These are phyloP conservation scores for Trametes cinnabarina DNA, from an alignment of 768 basidiomycete species.

Conservation along the genomic window DNA sequence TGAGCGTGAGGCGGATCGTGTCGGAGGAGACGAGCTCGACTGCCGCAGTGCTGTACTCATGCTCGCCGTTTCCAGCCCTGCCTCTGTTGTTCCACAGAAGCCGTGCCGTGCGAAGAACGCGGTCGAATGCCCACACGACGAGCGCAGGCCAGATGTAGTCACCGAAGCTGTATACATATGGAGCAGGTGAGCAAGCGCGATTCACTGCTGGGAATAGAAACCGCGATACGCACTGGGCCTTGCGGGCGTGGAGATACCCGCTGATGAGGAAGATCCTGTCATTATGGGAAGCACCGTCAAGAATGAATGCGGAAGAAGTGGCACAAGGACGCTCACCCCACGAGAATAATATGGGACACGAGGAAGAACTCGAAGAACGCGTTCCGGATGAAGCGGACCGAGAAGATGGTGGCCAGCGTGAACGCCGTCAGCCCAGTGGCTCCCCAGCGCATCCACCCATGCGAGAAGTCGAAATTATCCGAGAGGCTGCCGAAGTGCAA, in stretches of 20 bases:
- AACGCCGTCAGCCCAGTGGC: slow-evolving; percentile 26
- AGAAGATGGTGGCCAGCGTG: slow-evolving; percentile 36
- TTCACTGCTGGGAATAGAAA: slow-evolving; percentile 15
- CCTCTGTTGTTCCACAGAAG: slow-evolving; percentile 40
- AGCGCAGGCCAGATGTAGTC: slow-evolving; percentile 49
- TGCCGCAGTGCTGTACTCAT: slow-evolving; percentile 26
- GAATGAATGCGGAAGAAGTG: background rate
- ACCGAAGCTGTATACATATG: slow-evolving; percentile 31
- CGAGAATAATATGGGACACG: slow-evolving; percentile 26
- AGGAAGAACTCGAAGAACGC: slow-evolving; percentile 43
- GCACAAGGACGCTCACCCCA: slow-evolving; percentile 23
- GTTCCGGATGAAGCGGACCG: slow-evolving; percentile 40
- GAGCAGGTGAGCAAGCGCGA: slow-evolving; percentile 1
- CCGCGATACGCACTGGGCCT: slow-evolving; percentile 17
- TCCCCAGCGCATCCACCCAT: slow-evolving; percentile 20
- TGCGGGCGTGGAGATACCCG: slow-evolving; percentile 32
- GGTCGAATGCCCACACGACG: slow-evolving; percentile 49
- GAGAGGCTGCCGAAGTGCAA: slow-evolving; percentile 3
- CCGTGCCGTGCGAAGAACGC: slow-evolving; percentile 39
- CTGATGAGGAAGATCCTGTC: slow-evolving; percentile 40
- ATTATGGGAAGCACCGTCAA: background rate
- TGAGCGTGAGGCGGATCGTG: slow-evolving; percentile 45
- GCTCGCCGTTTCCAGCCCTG: slow-evolving; percentile 29
- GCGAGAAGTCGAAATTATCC: slow-evolving; percentile 7
- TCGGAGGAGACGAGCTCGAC: slow-evolving; percentile 45